phyloP scores from a whole-genome alignment of 2,329 filamentous ascomycete genomes.

The Diplodia intermedia region DNA sequence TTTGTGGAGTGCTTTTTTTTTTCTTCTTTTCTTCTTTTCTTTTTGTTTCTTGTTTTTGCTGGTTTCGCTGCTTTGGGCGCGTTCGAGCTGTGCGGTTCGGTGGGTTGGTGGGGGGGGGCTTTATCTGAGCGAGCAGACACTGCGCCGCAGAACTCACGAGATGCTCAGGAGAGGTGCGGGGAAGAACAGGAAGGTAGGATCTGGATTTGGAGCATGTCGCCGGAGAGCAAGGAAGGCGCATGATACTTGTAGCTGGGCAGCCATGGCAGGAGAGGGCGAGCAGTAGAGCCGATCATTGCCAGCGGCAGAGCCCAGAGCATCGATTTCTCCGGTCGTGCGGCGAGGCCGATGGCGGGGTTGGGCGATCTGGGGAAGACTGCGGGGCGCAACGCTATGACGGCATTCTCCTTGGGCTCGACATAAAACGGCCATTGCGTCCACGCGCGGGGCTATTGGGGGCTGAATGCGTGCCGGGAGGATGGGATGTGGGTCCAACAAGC shows the following conservation, averaged over 20 bases:
- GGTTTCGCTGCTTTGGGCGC: not conserved
- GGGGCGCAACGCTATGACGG: conserved; percentile 14
- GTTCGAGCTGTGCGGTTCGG: not conserved
- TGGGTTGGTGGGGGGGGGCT: not conserved
- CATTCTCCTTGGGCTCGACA: not conserved
- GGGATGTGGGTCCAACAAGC: conserved; percentile 4
- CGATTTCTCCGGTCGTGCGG: conserved; percentile 17
- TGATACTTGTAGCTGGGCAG: conserved; percentile 1
- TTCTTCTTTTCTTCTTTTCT: not conserved
- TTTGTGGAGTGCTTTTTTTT: not conserved
- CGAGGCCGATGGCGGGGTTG: conserved; percentile 17
- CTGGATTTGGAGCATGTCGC: not conserved
- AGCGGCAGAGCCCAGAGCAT: not conserved
- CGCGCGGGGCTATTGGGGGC: not conserved
- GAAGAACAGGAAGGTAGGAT: not conserved
- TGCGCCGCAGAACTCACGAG: conserved; percentile 24
- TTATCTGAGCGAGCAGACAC: not conserved
- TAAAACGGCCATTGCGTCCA: not conserved
- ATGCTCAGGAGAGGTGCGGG: conserved; percentile 17
- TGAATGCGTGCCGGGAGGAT: not conserved
- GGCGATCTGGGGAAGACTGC: conserved; percentile 22
- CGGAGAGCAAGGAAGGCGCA: not conserved
- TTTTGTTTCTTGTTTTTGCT: not conserved
- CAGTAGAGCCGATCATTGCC: not conserved
- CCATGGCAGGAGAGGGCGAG: not conserved